These are phyloP conservation scores for Prunus mongolica DNA, from an alignment of 306 rosid genomes.

Conservation along the genomic window DNA sequence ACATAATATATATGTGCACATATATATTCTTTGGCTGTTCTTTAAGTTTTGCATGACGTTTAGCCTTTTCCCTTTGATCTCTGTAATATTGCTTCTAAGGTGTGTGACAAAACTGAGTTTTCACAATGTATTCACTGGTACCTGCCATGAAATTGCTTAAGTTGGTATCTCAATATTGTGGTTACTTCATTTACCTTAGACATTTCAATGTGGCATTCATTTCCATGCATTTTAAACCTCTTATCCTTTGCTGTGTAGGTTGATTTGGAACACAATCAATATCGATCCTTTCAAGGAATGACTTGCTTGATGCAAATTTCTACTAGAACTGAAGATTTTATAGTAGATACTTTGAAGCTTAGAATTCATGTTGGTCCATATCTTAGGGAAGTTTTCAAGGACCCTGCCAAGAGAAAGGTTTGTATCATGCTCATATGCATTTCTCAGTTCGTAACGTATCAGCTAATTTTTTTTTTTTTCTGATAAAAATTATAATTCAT, in stretches of 20 bases:
- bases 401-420: conserved; percentile 89
- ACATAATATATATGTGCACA: neutral
- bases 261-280: conserved; percentile 95
- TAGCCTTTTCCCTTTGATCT: neutral
- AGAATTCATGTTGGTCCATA: conserved; percentile 84
- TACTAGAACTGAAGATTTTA: conserved; percentile 86
- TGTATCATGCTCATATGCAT: conserved; percentile 1
- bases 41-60: neutral
- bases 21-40: neutral
- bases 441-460: neutral
- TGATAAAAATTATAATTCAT: conserved; percentile 34
- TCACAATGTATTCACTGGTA: neutral
- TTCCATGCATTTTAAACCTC: neutral
- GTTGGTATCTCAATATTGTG: neutral
- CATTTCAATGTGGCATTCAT: neutral
- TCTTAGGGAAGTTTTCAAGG: conserved; percentile 88
- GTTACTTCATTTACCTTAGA: neutral
- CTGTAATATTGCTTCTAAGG: neutral
- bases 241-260: conserved; percentile 44
- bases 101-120: neutral
- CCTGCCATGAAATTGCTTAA: neutral
- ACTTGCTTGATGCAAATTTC: conserved; percentile 98
- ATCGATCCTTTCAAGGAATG: conserved; percentile 93
- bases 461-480: conserved; percentile 1
- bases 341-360: conserved; percentile 87